Conservation (phyloP, 495 filamentous ascomycete species). For the Penicillium silybi region DNA sequence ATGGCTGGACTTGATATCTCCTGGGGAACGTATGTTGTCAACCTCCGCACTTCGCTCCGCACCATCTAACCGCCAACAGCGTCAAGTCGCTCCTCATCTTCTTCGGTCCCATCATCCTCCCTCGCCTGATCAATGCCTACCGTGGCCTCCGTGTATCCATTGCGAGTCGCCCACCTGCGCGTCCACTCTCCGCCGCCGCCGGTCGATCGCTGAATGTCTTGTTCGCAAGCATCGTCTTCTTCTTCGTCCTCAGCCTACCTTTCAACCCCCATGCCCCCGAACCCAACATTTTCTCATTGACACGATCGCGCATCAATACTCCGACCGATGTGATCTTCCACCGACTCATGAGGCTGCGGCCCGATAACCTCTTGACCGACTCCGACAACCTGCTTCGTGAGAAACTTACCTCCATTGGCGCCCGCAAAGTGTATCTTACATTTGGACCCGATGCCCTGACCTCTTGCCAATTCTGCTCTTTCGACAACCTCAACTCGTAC, state of each 20-base stretch:
- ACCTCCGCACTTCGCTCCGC: conserved; percentile 1
- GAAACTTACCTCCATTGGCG: conserved; percentile 65
- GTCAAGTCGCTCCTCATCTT: conserved; percentile 77
- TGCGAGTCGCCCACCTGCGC: conserved; percentile 51
- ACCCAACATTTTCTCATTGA: conserved; percentile 75
- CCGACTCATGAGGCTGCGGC: conserved; percentile 64
- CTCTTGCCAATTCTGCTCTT: conserved; percentile 76
- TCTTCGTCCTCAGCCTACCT: conserved; percentile 63
- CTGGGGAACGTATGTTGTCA: conserved; percentile 34
- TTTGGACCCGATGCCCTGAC: conserved; percentile 70
- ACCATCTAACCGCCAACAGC: conserved; percentile 36
- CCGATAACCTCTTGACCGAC: conserved; percentile 49
- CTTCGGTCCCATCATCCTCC: conserved; percentile 81
- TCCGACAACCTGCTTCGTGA: conserved; percentile 59
- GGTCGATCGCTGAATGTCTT: conserved; percentile 58
- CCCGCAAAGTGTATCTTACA: conserved; percentile 74
- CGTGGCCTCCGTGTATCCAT: conserved; percentile 59
- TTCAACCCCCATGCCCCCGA: conserved; percentile 55
- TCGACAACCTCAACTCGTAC: conserved; percentile 67
- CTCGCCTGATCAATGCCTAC: conserved; percentile 67
- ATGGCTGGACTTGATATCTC: conserved; percentile 34
- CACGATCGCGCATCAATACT: conserved; percentile 78
- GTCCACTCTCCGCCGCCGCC: conserved; percentile 37
- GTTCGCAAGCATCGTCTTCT: conserved; percentile 49
- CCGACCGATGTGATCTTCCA: conserved; percentile 80